Base-by-base conservation (phyloP, 306 rosid species). In the Acacia melanoxylon region DNA sequence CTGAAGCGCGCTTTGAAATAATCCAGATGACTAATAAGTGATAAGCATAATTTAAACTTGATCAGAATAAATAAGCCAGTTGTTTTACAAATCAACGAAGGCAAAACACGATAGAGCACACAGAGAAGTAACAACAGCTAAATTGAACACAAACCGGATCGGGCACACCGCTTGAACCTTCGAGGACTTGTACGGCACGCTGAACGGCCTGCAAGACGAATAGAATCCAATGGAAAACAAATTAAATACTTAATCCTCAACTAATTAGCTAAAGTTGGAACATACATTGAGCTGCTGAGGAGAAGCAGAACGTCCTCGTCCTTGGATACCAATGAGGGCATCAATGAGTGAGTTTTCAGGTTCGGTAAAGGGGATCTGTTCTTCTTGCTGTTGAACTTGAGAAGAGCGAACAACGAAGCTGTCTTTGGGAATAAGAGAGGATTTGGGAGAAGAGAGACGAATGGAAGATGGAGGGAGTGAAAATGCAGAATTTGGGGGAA, bases 221-320 rank as follows among this genome's bases (percentile, higher is more conserved):
- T 20, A 15, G 17, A 42, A 27, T 11, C 16, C n/a, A 76, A 12
- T 49, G 6, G 4, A n/a, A 48, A 37, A 37, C 29, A 51, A 29
- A 56, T 16, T 14, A 52, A 49, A 52, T 2, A 73, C 10, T 20
- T 44, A 74, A 69, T 51, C 8, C 3, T n/a, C 49, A 14, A 83
- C n/a, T n/a, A 29, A 75, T 7, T 29, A 5, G 24, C 68, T 78
- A 68, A 15, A 48, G 46, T 16, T 68, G 20, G 15, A 44, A 9
- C 17, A 46, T 61, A 95, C 97, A 31, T 35, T 78, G 83, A 95
- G 95, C 71, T 93, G 98, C 17, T 91, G 89, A 35, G 95, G 87
- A 73, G 98, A 90, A 79, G 97, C 90, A 68, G 96, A 88, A 61
- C 97, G 97, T 33, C 98, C 98, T n/a, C 97, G 92, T 80, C 98